Conservation (phyloP, 176 grass and related monocot species). For the Lolium rigidum region DNA sequence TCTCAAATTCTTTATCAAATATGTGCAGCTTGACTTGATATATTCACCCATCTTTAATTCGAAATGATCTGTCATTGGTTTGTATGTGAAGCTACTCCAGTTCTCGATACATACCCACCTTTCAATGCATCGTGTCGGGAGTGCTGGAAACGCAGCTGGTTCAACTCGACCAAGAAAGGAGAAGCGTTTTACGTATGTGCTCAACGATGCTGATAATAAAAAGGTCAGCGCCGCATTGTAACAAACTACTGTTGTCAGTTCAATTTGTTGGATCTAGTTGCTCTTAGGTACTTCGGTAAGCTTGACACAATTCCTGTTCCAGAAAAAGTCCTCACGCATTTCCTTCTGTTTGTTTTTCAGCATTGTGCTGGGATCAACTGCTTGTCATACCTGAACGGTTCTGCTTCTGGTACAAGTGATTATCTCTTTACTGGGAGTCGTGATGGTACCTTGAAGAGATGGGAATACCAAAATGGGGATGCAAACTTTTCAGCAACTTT, state of each 20-base stretch:
- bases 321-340: conserved; percentile 30
- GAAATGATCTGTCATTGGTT: conserved; percentile 6
- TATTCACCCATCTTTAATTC: background rate
- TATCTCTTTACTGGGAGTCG: conserved; percentile 91
- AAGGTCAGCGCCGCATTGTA: conserved; percentile 59
- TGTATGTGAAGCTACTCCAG: conserved; percentile 40
- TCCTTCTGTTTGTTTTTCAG: conserved; percentile 57
- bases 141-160: conserved; percentile 69
- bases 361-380: conserved; percentile 97
- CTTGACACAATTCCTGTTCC: conserved; percentile 29
- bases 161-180: conserved; percentile 95
- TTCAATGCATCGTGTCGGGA: conserved; percentile 95
- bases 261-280: background rate
- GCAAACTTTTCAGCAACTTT: conserved; percentile 86
- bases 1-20: background rate
- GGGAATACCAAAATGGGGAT: conserved; percentile 66
- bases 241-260: background rate
- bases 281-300: conserved; percentile 17
- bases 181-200: conserved; percentile 93
- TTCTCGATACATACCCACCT: conserved; percentile 47
- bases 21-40: background rate
- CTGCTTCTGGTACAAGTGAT: conserved; percentile 64
- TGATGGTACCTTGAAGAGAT: conserved; percentile 98
- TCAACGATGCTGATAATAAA: conserved; percentile 89
- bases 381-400: conserved; percentile 77